phyloP scores from a whole-genome alignment of 192 early-diverging fungal genomes.

The Phlyctochytrium planicorne region DNA sequence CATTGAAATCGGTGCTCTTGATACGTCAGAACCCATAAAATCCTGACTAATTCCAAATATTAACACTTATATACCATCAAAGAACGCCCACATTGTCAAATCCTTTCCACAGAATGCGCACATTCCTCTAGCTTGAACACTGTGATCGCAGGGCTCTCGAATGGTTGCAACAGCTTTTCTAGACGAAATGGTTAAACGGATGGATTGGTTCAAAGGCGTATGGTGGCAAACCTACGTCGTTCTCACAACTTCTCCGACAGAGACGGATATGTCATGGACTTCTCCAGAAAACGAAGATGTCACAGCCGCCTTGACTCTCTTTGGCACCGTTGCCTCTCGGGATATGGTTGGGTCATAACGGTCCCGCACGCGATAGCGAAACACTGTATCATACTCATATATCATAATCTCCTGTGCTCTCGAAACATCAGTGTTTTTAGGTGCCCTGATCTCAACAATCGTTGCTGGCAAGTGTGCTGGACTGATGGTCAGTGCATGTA shows the following conservation, averaged over 20 bases:
- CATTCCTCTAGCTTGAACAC: conserved; percentile 70
- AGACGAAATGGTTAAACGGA: not conserved
- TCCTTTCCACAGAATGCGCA: conserved; percentile 83
- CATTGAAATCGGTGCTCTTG: conserved; percentile 74
- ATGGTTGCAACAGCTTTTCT: not conserved
- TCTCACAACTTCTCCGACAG: too few relatives aligned
- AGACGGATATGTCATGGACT: too few relatives aligned
- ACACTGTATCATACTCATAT: not conserved
- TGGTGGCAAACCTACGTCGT: too few relatives aligned
- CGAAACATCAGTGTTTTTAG: not conserved
- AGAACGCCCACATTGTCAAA: conserved; percentile 47
- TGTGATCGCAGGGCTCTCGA: conserved; percentile 64
- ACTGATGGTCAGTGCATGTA: not conserved
- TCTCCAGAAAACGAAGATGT: not conserved
- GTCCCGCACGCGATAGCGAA: not conserved
- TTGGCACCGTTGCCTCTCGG: not conserved
- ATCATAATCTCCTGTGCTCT: not conserved
- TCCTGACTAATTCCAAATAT: conserved; percentile 28
- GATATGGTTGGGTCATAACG: not conserved
- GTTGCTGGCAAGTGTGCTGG: not conserved
- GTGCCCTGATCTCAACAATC: not conserved
- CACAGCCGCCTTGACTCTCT: not conserved
- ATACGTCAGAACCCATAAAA: conserved; percentile 47
- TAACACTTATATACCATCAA: conserved; percentile 5
- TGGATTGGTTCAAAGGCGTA: too few relatives aligned